A percentile compares a stretch with the other conserved stretches of the same genome.
Evolutionary conservation across 2,329 filamentous ascomycete genomes (phyloP).

Genomic region (Fusarium chuoi): DNA sequence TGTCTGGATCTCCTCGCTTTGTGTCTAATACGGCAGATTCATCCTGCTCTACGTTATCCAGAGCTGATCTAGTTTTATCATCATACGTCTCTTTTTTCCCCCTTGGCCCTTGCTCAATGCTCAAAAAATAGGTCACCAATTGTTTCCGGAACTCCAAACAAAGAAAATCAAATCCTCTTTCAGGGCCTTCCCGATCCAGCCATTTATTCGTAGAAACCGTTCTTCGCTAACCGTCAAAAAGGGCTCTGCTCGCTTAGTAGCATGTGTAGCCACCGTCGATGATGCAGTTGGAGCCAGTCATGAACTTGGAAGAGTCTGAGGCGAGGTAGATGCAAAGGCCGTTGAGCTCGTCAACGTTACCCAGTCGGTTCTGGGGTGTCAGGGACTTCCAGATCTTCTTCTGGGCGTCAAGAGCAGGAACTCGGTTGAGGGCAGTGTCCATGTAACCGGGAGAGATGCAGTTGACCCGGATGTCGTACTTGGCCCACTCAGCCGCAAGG

Average conservation of each 20-base stretch:
- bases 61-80: slow-evolving; percentile 35
- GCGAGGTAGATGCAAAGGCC: slow-evolving; percentile 81
- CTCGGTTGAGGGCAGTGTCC: slow-evolving; percentile 84
- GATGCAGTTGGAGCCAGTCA: slow-evolving; percentile 80
- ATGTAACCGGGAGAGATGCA: slow-evolving; percentile 88
- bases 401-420: slow-evolving; percentile 80
- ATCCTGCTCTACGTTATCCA: slow-evolving; percentile 31
- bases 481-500: slow-evolving; percentile 85
- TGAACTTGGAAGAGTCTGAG: slow-evolving; percentile 77
- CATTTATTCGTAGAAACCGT: not conserved
- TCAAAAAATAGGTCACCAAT: slow-evolving; percentile 13
- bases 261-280: slow-evolving; percentile 78
- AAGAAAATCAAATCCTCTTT: slow-evolving; percentile 22
- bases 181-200: not conserved
- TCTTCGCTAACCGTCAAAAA: slow-evolving; percentile 1
- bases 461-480: slow-evolving; percentile 84
- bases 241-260: slow-evolving; percentile 56
- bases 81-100: slow-evolving; percentile 14
- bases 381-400: slow-evolving; percentile 83
- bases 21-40: slow-evolving; percentile 20
- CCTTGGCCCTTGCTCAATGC: not conserved
- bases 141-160: slow-evolving; percentile 36
- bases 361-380: slow-evolving; percentile 79
- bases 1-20: slow-evolving; percentile 13
- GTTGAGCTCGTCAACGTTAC: slow-evolving; percentile 80